Percentiles rank a stretch among this genome's conserved stretches.
phyloP scores from a whole-genome alignment of 2,329 filamentous ascomycete genomes.

The Colletotrichum endophyticum region DNA sequence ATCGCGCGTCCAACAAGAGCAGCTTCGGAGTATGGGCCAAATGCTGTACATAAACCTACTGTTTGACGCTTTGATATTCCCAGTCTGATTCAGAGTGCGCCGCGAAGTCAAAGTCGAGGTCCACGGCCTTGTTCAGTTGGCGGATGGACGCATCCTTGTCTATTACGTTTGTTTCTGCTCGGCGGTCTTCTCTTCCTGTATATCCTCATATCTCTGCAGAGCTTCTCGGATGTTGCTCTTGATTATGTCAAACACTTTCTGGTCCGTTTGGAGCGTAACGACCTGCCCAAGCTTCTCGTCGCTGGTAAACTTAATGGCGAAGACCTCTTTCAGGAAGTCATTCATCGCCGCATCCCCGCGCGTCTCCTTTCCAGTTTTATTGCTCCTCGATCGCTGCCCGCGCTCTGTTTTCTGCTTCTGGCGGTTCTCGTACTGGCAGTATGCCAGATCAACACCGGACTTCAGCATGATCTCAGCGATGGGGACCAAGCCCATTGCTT shows the following conservation, averaged over 20 bases:
- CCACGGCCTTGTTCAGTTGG: background rate
- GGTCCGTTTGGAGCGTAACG: background rate
- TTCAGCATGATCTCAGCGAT: background rate
- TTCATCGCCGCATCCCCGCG: background rate
- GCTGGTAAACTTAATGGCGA: background rate
- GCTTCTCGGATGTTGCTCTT: background rate
- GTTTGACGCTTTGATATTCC: background rate
- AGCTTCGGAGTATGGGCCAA: background rate
- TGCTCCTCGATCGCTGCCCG: background rate
- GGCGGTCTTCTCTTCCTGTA: background rate
- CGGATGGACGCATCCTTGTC: background rate
- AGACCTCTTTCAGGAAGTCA: background rate
- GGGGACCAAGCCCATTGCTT: background rate
- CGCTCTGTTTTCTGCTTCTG: background rate
- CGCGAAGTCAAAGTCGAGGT: background rate
- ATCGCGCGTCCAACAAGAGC: background rate
- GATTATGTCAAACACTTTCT: background rate
- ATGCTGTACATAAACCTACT: background rate
- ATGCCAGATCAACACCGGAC: background rate
- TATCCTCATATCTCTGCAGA: background rate
- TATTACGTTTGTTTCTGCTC: background rate
- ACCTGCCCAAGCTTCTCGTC: background rate
- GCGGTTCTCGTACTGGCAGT: background rate
- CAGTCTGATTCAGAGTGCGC: background rate
- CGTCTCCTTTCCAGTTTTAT: background rate